Percentiles rank a stretch among this genome's conserved stretches.
Evolutionary conservation across 345 rosid genomes (phyloP).

Genomic region (Citrus australasica): DNA sequence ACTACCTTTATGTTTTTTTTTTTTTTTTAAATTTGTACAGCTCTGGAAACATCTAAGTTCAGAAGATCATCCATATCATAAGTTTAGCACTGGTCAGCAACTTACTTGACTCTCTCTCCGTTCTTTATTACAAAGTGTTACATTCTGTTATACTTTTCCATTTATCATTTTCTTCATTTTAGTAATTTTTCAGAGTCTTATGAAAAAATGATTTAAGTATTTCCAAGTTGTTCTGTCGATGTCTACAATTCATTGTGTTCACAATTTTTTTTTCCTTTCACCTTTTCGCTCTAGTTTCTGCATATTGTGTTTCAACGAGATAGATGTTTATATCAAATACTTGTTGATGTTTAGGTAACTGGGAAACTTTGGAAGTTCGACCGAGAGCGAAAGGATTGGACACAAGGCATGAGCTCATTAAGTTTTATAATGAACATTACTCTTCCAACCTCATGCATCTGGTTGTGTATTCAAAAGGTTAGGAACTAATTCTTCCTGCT

Average conservation of each 20-base stretch:
- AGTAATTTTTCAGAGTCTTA: background rate
- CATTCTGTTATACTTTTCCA: background rate
- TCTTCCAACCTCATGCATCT: slow-evolving; percentile 92
- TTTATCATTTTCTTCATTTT: background rate
- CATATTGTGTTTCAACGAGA: background rate
- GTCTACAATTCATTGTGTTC: background rate
- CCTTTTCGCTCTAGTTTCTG: background rate
- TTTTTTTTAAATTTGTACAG: slow-evolving; percentile 40
- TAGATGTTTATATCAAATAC: background rate
- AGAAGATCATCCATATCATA: slow-evolving; percentile 85
- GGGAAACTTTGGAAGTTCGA: slow-evolving; percentile 77
- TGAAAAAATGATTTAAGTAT: background rate
- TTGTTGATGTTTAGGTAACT: slow-evolving; percentile 53
- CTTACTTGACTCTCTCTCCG: background rate
- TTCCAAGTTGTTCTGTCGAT: background rate
- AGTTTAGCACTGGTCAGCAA: slow-evolving; percentile 77
- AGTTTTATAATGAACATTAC: slow-evolving; percentile 76
- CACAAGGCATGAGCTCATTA: slow-evolving; percentile 74
- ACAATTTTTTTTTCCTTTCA: background rate
- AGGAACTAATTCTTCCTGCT: slow-evolving; percentile 15
- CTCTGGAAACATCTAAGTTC: slow-evolving; percentile 71
- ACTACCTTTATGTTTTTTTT: background rate
- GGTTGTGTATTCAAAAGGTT: slow-evolving; percentile 84
- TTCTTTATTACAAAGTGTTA: background rate
- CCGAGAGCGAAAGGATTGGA: slow-evolving; percentile 82